phyloP scores from a whole-genome alignment of 2,329 filamentous ascomycete species.

The Biscogniauxia mediterranea region DNA sequence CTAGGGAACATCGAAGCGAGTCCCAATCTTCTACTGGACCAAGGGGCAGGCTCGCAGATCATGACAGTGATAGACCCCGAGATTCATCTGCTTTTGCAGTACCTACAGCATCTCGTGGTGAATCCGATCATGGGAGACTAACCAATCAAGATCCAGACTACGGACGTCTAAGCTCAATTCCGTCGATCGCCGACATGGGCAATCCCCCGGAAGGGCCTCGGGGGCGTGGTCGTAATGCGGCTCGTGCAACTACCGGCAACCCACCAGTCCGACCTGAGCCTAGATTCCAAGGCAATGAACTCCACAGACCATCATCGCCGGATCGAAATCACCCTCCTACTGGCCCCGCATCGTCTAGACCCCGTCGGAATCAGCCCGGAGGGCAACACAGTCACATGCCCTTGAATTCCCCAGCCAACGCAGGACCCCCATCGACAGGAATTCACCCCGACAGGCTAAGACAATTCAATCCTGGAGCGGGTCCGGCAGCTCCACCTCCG shows the following conservation, averaged over 20 bases:
- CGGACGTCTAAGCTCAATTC: slow-evolving; percentile 57
- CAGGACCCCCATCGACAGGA: slow-evolving; percentile 22
- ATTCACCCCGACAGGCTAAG: slow-evolving; percentile 34
- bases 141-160: slow-evolving; percentile 61
- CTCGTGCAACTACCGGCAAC: slow-evolving; percentile 38
- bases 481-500: slow-evolving; percentile 15
- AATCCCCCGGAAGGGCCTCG: slow-evolving; percentile 56
- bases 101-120: slow-evolving; percentile 37
- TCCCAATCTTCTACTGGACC: slow-evolving; percentile 22
- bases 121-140: slow-evolving; percentile 49
- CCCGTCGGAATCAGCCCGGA: slow-evolving; percentile 40
- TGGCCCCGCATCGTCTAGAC: slow-evolving; percentile 50
- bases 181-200: slow-evolving; percentile 38
- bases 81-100: slow-evolving; percentile 40
- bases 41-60: slow-evolving; percentile 34
- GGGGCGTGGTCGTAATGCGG: slow-evolving; percentile 45
- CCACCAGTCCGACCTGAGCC: slow-evolving; percentile 42
- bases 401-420: slow-evolving; percentile 26
- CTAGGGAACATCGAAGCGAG: slow-evolving; percentile 34
- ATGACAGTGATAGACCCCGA: slow-evolving; percentile 42
- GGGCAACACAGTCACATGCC: slow-evolving; percentile 23
- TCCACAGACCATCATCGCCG: slow-evolving; percentile 43
- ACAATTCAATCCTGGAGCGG: slow-evolving; percentile 24
- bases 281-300: slow-evolving; percentile 41
- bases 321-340: slow-evolving; percentile 51